These are phyloP conservation scores for Dryas drummondii DNA, from an alignment of 306 rosid species.

Conservation along the genomic window DNA sequence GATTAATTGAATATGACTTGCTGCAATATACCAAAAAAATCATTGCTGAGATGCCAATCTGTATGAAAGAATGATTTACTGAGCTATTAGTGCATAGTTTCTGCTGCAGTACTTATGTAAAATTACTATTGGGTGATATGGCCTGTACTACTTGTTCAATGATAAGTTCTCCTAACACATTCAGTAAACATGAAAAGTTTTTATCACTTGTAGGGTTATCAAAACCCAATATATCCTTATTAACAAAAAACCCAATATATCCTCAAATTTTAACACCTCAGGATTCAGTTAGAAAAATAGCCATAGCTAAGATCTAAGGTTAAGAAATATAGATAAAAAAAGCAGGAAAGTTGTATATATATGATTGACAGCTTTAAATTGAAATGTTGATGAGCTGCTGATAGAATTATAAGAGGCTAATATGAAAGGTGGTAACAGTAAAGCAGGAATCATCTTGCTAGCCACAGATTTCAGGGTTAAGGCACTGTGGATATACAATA, in stretches of 20 bases:
- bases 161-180: background rate
- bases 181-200: background rate
- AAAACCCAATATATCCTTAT: too few species aligned
- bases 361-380: background rate
- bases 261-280: too few species aligned
- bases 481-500: background rate
- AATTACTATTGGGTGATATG: background rate
- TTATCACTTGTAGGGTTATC: background rate
- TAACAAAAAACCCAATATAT: too few species aligned
- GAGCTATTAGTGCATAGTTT: background rate
- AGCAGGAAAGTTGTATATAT: background rate
- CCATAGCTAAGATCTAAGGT: background rate
- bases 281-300: too few species aligned
- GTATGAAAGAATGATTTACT: background rate
- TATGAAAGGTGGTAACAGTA: background rate
- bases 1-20: slow-evolving; percentile 7
- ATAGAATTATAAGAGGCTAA: background rate
- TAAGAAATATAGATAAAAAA: background rate
- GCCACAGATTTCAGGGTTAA: slow-evolving; percentile 13
- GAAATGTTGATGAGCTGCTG: background rate
- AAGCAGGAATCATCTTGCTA: background rate
- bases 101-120: background rate
- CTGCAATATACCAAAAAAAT: slow-evolving; percentile 3
- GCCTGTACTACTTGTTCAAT: background rate
- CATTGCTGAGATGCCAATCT: background rate